A percentile compares a stretch with the other conserved stretches of the same genome.
These are phyloP conservation scores for Pestalotiopsis sp. DNA, from an alignment of 2,329 filamentous ascomycete species.

Conservation along the genomic window DNA sequence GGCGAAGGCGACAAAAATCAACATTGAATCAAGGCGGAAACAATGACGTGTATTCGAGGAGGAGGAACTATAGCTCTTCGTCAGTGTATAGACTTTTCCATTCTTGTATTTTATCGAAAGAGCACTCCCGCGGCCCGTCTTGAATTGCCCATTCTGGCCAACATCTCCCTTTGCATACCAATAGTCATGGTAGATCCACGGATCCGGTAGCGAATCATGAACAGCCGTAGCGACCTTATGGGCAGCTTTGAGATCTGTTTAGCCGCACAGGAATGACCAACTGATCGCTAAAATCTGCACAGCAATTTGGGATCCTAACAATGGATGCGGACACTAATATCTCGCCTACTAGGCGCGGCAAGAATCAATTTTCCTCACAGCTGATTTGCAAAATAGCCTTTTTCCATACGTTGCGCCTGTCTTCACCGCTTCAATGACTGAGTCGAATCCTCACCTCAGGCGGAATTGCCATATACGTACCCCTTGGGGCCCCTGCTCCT, in stretches of 20 bases:
- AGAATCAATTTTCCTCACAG: not conserved
- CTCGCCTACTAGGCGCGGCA: not conserved
- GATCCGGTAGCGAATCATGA: conserved; percentile 11
- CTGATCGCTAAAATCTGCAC: not conserved
- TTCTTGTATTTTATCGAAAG: not conserved
- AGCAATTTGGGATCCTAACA: not conserved
- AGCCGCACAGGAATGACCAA: not conserved
- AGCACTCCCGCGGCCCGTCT: not conserved
- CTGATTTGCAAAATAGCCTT: not conserved
- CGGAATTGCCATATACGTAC: not conserved
- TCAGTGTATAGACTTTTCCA: not conserved
- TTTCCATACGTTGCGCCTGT: not conserved
- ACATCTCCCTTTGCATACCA: not conserved
- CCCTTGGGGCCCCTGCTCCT: not conserved
- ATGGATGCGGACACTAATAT: not conserved
- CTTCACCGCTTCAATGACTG: not conserved
- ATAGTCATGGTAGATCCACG: not conserved
- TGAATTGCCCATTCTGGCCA: not conserved
- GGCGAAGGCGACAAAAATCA: too few relatives aligned
- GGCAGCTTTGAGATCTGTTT: not conserved
- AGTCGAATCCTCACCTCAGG: not conserved
- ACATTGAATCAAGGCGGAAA: too few relatives aligned
- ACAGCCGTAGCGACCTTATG: not conserved
- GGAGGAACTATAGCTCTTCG: not conserved
- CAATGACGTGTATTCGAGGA: not conserved